Evolutionary conservation across 23 red algal species (phyloP), one percentile per base, ranked within the genome.

Genomic region (Gracilaria caudata): DNA sequence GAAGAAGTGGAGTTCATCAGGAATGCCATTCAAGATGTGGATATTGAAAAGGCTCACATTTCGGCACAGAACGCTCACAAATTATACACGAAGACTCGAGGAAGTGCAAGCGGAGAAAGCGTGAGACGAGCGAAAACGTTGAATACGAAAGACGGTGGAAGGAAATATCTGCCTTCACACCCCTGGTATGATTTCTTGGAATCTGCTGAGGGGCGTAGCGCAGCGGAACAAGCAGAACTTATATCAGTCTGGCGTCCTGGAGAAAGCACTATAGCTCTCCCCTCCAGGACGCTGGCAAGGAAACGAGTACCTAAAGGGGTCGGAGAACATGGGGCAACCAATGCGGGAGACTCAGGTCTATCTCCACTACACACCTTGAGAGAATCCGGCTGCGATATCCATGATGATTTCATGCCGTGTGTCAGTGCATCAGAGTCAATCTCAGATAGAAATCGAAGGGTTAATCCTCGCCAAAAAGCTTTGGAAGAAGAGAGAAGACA

Each of bases 51-150:
- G 78, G 79, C 80, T 0, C 39, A 74, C 35, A 51, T 63, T 44
- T 74, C 84, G 16, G 84, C 91, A 16, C 55, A 55, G 19, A 98
- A 98, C 73, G 95, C 90, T 2, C 92, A 90, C 24, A 71, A 78
- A 20, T 71, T 94, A 43, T 98, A 98, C 74, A 71, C 66, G 38
- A 93, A 92, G 61, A 98, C 90, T 53, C 82, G 95, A 59, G 85
- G 85, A 25, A 53, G n/a, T 70, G 78, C 95, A 9, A 90, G 89
- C 39, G 84, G 84, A 37, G 90, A 86, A 57, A 90, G 83, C 68
- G 81, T 94, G 26, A 60, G 76, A 33, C 77, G 91, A 24, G 89
- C 45, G 16, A 98, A 98, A 43, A 58, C 75, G 16, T 73, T 98
- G 25, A 23, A 68, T 0, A 83, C 51, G 21, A 32, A 49, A 37